A percentile compares a stretch with the other conserved stretches of the same genome.
phyloP scores from a whole-genome alignment of 768 basidiomycete species.

The Antrodiella citrinella region DNA sequence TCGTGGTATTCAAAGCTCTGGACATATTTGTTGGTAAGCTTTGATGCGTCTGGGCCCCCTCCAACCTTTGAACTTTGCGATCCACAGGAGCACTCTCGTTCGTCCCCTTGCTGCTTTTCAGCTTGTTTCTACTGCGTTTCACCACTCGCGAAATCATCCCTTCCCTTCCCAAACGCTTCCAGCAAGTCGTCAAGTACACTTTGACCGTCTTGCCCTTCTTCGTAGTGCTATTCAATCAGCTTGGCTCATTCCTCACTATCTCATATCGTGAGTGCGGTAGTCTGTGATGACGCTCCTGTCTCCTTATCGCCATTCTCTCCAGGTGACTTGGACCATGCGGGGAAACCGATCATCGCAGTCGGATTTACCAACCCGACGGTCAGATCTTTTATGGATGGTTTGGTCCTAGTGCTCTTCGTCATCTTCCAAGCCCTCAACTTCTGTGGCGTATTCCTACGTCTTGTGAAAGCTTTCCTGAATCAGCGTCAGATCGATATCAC shows the following conservation, averaged over 20 bases:
- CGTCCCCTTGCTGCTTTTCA: constrained; percentile 58
- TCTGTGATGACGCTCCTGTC: background rate
- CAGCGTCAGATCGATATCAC: constrained; percentile 44
- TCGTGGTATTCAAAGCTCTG: constrained; percentile 40
- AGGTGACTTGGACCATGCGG: background rate
- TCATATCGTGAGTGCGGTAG: constrained; percentile 35
- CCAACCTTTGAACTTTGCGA: background rate
- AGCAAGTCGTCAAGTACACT: constrained; percentile 33
- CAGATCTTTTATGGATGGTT: constrained; percentile 49
- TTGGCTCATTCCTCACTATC: constrained; percentile 59
- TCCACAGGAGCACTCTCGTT: constrained; percentile 45
- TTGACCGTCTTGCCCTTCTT: constrained; percentile 49
- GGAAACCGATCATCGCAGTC: constrained; percentile 21
- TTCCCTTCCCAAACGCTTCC: constrained; percentile 42
- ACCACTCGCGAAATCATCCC: constrained; percentile 42
- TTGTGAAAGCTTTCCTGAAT: constrained; percentile 40
- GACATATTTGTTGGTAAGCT: constrained; percentile 52
- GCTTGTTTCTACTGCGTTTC: constrained; percentile 52
- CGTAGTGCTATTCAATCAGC: constrained; percentile 45
- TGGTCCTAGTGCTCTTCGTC: constrained; percentile 52
- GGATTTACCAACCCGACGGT: constrained; percentile 34
- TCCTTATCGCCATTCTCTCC: background rate
- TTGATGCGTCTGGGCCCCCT: background rate
- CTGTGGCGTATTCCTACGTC: constrained; percentile 48
- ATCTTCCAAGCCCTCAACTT: constrained; percentile 53